A percentile compares a stretch with the other conserved stretches of the same genome.
Evolutionary conservation across 768 basidiomycete genomes (phyloP).

Genomic region (Naganishia kalamii): DNA sequence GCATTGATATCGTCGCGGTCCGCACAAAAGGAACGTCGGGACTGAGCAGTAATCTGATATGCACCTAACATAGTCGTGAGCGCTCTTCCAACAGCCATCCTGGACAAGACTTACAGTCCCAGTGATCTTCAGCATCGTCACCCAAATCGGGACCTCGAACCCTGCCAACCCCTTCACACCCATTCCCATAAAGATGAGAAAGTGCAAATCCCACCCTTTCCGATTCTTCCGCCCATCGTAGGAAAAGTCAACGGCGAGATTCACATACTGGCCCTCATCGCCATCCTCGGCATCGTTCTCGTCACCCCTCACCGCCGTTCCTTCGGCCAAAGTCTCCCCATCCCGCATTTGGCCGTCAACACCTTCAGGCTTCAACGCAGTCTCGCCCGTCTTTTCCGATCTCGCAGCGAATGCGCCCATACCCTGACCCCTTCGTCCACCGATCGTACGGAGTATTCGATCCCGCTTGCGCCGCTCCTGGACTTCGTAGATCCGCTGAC

Average conservation of each 20-base stretch:
- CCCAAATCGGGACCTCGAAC: conserved; percentile 45
- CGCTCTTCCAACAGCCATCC: background rate
- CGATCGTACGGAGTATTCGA: conserved; percentile 28
- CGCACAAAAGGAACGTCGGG: conserved; percentile 45
- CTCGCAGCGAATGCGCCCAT: conserved; percentile 2
- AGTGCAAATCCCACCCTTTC: conserved; percentile 39
- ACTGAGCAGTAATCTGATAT: conserved; percentile 41
- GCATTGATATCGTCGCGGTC: conserved; percentile 41
- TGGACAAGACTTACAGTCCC: conserved; percentile 35
- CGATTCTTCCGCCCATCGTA: conserved; percentile 32
- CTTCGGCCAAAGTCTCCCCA: conserved; percentile 16
- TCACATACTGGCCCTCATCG: conserved; percentile 41
- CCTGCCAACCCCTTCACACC: conserved; percentile 44
- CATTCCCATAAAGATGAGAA: conserved; percentile 42
- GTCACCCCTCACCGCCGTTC: conserved; percentile 21
- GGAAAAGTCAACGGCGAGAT: conserved; percentile 44
- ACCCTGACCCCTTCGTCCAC: conserved; percentile 22
- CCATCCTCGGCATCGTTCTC: conserved; percentile 35
- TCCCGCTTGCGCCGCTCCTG: conserved; percentile 30
- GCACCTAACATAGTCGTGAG: conserved; percentile 23
- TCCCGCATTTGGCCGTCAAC: conserved; percentile 16
- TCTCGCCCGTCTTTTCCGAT: background rate
- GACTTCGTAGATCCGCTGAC: conserved; percentile 19
- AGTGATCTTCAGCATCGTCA: conserved; percentile 41
- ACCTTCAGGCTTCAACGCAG: background rate